These are phyloP conservation scores for Usnea hakonensis DNA, from an alignment of 495 filamentous ascomycete genomes.

Conservation along the genomic window DNA sequence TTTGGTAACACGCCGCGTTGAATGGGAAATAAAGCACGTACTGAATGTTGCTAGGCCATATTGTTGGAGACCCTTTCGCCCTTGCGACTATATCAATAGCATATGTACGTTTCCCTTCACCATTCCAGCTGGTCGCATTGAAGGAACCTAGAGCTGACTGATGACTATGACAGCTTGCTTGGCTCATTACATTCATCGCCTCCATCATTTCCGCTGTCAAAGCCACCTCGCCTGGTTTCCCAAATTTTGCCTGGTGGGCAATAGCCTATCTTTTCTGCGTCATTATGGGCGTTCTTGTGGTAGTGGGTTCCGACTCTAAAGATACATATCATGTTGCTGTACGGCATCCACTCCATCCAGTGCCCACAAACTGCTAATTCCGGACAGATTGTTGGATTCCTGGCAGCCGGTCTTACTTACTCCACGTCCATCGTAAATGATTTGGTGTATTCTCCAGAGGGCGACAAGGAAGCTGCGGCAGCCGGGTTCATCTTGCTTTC, in stretches of 20 bases:
- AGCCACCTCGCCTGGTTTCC: slow-evolving; percentile 53
- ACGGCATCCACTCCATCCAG: slow-evolving; percentile 27
- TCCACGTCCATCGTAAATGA: slow-evolving; percentile 77
- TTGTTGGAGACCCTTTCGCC: slow-evolving; percentile 93
- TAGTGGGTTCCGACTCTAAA: slow-evolving; percentile 72
- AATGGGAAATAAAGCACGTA: background rate
- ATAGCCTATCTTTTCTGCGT: slow-evolving; percentile 75
- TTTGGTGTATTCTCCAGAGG: slow-evolving; percentile 61
- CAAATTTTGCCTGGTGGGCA: slow-evolving; percentile 86
- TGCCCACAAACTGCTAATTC: slow-evolving; percentile 26
- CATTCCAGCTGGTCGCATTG: slow-evolving; percentile 2
- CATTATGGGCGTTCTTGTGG: slow-evolving; percentile 69
- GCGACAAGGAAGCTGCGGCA: slow-evolving; percentile 73
- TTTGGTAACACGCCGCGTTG: slow-evolving; percentile 45
- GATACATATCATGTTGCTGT: slow-evolving; percentile 86
- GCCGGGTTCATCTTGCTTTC: slow-evolving; percentile 94
- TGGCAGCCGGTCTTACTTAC: slow-evolving; percentile 72
- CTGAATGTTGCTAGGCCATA: slow-evolving; percentile 39
- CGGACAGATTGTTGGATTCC: slow-evolving; percentile 68
- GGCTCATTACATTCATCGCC: slow-evolving; percentile 84
- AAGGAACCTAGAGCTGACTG: slow-evolving; percentile 4
- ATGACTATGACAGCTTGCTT: slow-evolving; percentile 60
- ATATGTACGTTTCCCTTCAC: slow-evolving; percentile 51
- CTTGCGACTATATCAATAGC: slow-evolving; percentile 90
- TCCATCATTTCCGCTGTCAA: slow-evolving; percentile 68